These are phyloP conservation scores for Chimonanthus salicifolius DNA, from an alignment of 164 flowering plant species.

Conservation along the genomic window DNA sequence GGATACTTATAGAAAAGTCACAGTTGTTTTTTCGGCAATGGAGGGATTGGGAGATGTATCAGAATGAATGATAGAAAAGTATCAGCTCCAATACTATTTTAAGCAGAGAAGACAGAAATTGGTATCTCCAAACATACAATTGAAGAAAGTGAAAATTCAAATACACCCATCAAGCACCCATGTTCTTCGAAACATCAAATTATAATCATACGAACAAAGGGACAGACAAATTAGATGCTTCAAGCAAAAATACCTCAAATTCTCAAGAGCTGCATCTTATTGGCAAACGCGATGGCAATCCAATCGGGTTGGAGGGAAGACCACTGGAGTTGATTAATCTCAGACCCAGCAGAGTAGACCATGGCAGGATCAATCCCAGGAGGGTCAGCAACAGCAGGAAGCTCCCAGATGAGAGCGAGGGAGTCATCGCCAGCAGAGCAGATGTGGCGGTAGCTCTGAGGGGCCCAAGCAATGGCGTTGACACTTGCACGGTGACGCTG, in stretches of 20 bases:
- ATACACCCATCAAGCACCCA: background rate
- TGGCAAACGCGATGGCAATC: slow-evolving; percentile 69
- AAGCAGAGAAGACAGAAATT: no score
- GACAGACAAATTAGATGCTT: background rate
- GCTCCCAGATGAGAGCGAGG: slow-evolving; percentile 85
- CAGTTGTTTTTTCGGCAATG: no score
- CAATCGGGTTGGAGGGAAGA: slow-evolving; percentile 72
- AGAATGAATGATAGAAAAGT: no score
- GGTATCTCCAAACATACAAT: background rate
- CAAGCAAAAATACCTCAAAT: slow-evolving; percentile 41
- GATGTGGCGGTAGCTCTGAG: slow-evolving; percentile 59
- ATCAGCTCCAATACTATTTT: no score
- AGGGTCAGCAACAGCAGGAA: slow-evolving; percentile 64
- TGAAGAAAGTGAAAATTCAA: background rate
- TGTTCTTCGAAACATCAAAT: background rate
- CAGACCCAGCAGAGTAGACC: slow-evolving; percentile 57
- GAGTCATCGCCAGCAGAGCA: slow-evolving; percentile 83
- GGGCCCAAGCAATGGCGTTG: slow-evolving; percentile 89
- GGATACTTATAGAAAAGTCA: no score
- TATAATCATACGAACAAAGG: background rate
- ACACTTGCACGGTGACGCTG: slow-evolving; percentile 73
- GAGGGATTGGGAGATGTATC: no score
- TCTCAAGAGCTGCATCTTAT: slow-evolving; percentile 74
- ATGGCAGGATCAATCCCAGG: slow-evolving; percentile 76
- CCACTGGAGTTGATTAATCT: slow-evolving; percentile 90